phyloP scores from a whole-genome alignment of 768 basidiomycete genomes.

The Leccinum disarticulatum region DNA sequence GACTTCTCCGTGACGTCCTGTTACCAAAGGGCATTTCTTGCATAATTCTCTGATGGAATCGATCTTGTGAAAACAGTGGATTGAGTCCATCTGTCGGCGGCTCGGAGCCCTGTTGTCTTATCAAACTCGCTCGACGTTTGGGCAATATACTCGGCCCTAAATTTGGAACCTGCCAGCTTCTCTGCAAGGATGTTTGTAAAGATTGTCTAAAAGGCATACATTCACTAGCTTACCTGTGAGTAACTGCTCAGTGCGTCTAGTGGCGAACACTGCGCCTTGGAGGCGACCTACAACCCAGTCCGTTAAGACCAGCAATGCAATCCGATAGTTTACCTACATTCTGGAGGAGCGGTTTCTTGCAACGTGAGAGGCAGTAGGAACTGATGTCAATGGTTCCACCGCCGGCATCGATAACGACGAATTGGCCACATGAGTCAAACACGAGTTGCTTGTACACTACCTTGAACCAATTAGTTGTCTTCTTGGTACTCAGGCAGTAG shows the following conservation, averaged over 20 bases:
- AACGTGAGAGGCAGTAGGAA: slow-evolving; percentile 43
- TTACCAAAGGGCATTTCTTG: too few relatives aligned
- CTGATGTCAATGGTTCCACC: slow-evolving; percentile 66
- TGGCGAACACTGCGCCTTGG: slow-evolving; percentile 53
- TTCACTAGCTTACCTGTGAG: slow-evolving; percentile 34
- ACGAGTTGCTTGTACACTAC: slow-evolving; percentile 5
- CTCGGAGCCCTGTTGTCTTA: slow-evolving; percentile 41
- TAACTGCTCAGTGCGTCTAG: slow-evolving; percentile 39
- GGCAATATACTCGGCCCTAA: slow-evolving; percentile 37
- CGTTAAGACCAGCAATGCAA: neutral
- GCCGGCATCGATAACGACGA: slow-evolving; percentile 53
- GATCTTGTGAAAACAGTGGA: too few relatives aligned
- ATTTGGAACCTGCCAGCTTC: slow-evolving; percentile 43
- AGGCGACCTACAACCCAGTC: slow-evolving; percentile 40
- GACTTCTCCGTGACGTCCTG: too few relatives aligned
- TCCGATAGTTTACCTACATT: slow-evolving; percentile 36
- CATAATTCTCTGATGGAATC: too few relatives aligned
- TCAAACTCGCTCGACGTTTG: slow-evolving; percentile 46
- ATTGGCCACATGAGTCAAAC: slow-evolving; percentile 27
- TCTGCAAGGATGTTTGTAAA: slow-evolving; percentile 25
- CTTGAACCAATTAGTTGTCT: slow-evolving; percentile 30
- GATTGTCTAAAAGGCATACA: neutral
- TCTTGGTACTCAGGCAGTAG: slow-evolving; percentile 42
- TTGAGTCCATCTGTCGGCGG: too few relatives aligned
- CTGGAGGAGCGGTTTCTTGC: slow-evolving; percentile 48